Conservation (phyloP, 1,284 basidiomycete species). For the Rugosomyces carneus region DNA sequence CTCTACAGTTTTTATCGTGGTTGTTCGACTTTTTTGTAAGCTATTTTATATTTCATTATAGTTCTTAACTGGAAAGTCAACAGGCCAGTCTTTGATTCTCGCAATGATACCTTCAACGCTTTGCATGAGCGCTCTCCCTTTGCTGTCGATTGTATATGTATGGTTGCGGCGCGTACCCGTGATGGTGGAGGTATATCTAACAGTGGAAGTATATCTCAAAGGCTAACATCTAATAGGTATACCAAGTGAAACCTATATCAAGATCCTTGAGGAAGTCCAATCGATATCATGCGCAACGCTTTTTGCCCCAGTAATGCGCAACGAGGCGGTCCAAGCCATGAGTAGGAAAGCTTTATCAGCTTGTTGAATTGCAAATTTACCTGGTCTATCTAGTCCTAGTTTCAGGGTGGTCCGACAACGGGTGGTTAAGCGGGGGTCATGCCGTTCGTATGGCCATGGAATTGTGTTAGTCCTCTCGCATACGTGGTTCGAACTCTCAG, state of each 20-base stretch:
- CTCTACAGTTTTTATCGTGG: slow-evolving; percentile 71
- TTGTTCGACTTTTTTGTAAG: slow-evolving; percentile 77
- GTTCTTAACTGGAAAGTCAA: background rate
- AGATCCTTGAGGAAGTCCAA: slow-evolving; percentile 77
- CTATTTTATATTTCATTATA: slow-evolving; percentile 2
- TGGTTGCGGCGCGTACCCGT: slow-evolving; percentile 82
- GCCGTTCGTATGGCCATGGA: slow-evolving; percentile 93
- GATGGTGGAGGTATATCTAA: slow-evolving; percentile 73
- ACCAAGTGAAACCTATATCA: slow-evolving; percentile 59
- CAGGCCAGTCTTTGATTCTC: slow-evolving; percentile 74
- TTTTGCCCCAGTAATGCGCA: slow-evolving; percentile 75
- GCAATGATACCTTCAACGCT: slow-evolving; percentile 73
- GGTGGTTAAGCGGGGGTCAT: slow-evolving; percentile 88
- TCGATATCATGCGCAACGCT: slow-evolving; percentile 79
- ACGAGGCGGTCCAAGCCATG: slow-evolving; percentile 88
- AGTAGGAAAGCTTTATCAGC: slow-evolving; percentile 43
- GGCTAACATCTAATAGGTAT: slow-evolving; percentile 19
- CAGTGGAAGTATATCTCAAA: background rate
- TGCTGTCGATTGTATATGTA: slow-evolving; percentile 81
- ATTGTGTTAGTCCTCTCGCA: slow-evolving; percentile 48
- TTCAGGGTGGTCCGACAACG: slow-evolving; percentile 87
- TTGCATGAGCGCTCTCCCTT: slow-evolving; percentile 79
- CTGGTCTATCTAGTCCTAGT: slow-evolving; percentile 59
- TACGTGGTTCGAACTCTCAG: background rate
- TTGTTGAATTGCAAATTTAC: slow-evolving; percentile 4